Base-by-base conservation (phyloP, 345 rosid genomes). In the Acer negundo region DNA sequence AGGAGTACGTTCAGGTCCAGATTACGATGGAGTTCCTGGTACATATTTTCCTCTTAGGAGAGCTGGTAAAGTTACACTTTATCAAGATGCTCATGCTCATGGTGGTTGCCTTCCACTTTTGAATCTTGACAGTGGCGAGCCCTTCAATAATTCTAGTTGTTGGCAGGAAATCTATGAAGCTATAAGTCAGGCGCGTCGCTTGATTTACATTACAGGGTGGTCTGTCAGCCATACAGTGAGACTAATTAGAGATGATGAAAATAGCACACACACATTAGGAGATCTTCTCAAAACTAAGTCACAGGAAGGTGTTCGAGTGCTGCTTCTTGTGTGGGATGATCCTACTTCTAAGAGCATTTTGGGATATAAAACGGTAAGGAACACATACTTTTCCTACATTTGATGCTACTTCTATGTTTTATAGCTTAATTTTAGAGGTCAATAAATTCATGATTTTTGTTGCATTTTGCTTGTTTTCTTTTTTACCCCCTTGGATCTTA, bases 321-420 rank as follows among this genome's bases (percentile, higher is more conserved):
- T 95, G 82, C 91, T 95, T 65, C 90, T 95, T 73, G 91, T 92
- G 38, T 95, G 98, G 98, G 98, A 95, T 88, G 98, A 95, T 87
- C 98, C 97, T 28, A 89, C 97, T 69, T 95, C 98, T 53, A 87
- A 81, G 78, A 90, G 93, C 85, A 70, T 95, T 79, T 63, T 93
- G 44, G 95, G 95, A 28, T 81, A 67, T 77, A 89, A 85, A 80
- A 91, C 82, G 46, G 97, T 95, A 87, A 85, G 89, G 75, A 83
- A 75, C 69, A 17, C 70, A 26, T 1, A 40, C 75, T 61, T 3
- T 23, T 46, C 7, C 26, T 23, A 17, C 42, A 10, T n/a, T 22
- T 51, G 16, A 19, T 74, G 31, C 58, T 75, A 6, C 2, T 26
- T 70, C 35, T 46, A 17, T 13, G 9, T 70, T 56, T 63, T 68